Evolutionary conservation across 2,329 filamentous ascomycete genomes (phyloP).

Genomic region (Sporothrix brunneoviolacea): DNA sequence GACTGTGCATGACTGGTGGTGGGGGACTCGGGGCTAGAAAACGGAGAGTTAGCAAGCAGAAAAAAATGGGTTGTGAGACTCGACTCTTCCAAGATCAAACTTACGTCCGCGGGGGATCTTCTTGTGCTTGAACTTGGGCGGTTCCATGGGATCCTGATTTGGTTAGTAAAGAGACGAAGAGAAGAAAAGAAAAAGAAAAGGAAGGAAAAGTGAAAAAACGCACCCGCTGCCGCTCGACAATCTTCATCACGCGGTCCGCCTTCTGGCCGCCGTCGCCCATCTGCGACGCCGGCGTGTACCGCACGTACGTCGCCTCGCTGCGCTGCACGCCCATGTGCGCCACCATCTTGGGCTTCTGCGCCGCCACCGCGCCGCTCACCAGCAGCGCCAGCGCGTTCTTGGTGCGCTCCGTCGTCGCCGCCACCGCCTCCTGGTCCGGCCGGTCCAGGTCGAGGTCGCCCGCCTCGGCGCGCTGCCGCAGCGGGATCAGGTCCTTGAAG

Average conservation of each 20-base stretch:
- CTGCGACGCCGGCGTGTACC: slow-evolving; percentile 92
- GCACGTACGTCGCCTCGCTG: slow-evolving; percentile 85
- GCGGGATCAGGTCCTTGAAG: slow-evolving; percentile 93
- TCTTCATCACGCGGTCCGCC: slow-evolving; percentile 96
- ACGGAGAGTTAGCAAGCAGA: not conserved
- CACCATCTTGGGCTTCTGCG: slow-evolving; percentile 94
- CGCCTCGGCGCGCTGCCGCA: slow-evolving; percentile 85
- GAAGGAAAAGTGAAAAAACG: not conserved
- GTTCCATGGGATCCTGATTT: slow-evolving; percentile 75
- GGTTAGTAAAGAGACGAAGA: not conserved
- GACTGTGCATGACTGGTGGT: slow-evolving; percentile 89
- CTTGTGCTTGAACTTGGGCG: slow-evolving; percentile 98
- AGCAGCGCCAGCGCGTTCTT: slow-evolving; percentile 77
- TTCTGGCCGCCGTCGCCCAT: slow-evolving; percentile 86
- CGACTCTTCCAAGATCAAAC: not conserved
- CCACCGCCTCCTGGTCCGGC: slow-evolving; percentile 77
- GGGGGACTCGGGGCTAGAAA: slow-evolving; percentile 68
- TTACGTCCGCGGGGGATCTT: slow-evolving; percentile 67
- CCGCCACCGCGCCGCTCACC: slow-evolving; percentile 76
- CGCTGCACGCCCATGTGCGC: slow-evolving; percentile 60
- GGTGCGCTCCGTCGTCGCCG: slow-evolving; percentile 78
- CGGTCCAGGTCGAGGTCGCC: slow-evolving; percentile 84
- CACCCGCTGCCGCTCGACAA: slow-evolving; percentile 76
- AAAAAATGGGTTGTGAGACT: not conserved
- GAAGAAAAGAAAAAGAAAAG: not conserved